Evolutionary conservation across 805 yeast species (phyloP), one percentile per base, ranked within the genome.

Genomic region (Yarrowia deformans): DNA sequence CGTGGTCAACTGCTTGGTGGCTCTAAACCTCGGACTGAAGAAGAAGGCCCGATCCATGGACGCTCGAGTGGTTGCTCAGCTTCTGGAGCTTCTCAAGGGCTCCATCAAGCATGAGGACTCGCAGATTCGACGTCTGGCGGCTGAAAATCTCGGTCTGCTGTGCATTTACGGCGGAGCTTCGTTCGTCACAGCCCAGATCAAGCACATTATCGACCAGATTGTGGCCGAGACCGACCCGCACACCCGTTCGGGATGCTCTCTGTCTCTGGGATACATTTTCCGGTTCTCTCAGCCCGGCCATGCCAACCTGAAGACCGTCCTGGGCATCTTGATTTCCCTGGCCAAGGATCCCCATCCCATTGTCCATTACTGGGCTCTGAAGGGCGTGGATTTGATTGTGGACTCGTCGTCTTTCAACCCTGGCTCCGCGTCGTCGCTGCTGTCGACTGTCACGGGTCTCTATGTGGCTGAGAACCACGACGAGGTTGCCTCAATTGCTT

Each of bases 261-360:
- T 85, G 45, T 77, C 87, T 0, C 74, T 90, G 39, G 83, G 87
- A 9, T 77, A 84, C 3, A 80, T 86, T 34, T 81, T 76, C 40
- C 76, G 78, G 2, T 78, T 79, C 14, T 73, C 77, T 72, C 73
- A 74, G 66, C 77, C 84, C 0, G 76, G 79, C 14, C 58, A 68
- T 1, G 75, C 80, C 0, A 81, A 82, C 40, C 79, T 84, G 69
- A 75, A 79, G 60, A 75, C 84, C 4, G 84, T 89, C 3, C 81
- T 84, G 69, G 87, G 87, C 43, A 86, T 91, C 5, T 74, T 88
- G 2, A 77, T 83, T 46, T 87, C 90, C 16, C 81, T 94, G 37
- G 77, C 88, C 4, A 79, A 79, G 23, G 98, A 94, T 77, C 93
- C 97, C 0, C 94, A 93, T 75, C 97, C 97, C 0, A 80, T 86